These are phyloP conservation scores for Phaffomyces opuntiae DNA, from an alignment of 805 yeast genomes.

Conservation along the genomic window DNA sequence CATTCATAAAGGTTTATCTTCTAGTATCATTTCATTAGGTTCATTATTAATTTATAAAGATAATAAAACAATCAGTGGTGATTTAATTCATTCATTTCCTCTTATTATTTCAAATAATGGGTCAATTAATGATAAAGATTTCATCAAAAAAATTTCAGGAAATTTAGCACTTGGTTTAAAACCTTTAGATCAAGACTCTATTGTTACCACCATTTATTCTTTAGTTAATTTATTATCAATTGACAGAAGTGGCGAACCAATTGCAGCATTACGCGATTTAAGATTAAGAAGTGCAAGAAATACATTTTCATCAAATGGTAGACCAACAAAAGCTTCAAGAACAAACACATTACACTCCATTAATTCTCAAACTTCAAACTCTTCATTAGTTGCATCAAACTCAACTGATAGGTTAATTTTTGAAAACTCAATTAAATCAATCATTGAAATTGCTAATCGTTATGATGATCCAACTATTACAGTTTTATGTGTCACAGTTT, in stretches of 20 bases:
- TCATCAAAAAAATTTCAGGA: conserved; percentile 47
- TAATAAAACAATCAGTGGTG: conserved; percentile 25
- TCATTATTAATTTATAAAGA: conserved; percentile 40
- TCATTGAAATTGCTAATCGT: conserved; percentile 55
- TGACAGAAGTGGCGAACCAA: conserved; percentile 37
- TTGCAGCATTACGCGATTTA: conserved; percentile 27
- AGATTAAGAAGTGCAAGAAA: conserved; percentile 25
- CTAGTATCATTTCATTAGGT: conserved; percentile 48
- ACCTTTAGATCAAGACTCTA: conserved; percentile 70
- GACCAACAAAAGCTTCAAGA: conserved; percentile 12
- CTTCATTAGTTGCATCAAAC: not conserved
- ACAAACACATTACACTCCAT: conserved; percentile 17
- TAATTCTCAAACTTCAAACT: conserved; percentile 1
- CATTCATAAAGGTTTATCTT: conserved; percentile 44
- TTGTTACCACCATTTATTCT: conserved; percentile 78
- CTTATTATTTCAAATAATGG: conserved; percentile 38
- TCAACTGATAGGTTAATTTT: conserved; percentile 30
- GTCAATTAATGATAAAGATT: conserved; percentile 40
- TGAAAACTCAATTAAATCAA: conserved; percentile 62
- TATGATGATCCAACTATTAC: conserved; percentile 69
- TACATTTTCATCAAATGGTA: conserved; percentile 10
- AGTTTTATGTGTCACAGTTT: conserved; percentile 70
- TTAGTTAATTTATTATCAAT: conserved; percentile 65
- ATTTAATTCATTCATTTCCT: conserved; percentile 37
- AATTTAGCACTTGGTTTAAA: conserved; percentile 61